Evolutionary conservation across 306 rosid genomes (phyloP).

Genomic region (Medicago ruthenica): DNA sequence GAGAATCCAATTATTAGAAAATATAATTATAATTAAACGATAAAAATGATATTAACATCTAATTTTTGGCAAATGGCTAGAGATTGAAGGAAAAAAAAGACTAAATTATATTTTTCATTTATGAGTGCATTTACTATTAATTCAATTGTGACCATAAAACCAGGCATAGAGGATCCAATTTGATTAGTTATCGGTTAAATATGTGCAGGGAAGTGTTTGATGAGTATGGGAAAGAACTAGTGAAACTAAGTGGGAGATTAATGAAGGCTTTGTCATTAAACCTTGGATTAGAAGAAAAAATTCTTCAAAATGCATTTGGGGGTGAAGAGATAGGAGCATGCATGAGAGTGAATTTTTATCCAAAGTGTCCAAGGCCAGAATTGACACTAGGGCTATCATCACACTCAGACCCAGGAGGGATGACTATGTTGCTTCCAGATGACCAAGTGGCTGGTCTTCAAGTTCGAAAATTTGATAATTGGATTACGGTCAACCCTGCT

Average conservation of each 20-base stretch:
- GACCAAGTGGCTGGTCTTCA: constrained; percentile 79
- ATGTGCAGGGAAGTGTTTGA: constrained; percentile 68
- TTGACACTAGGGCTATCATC: constrained; percentile 80
- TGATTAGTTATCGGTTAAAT: background rate
- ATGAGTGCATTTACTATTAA: background rate
- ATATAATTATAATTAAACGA: background rate
- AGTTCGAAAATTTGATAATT: constrained; percentile 58
- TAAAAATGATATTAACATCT: background rate
- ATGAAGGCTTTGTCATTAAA: constrained; percentile 68
- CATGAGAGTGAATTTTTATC: constrained; percentile 81
- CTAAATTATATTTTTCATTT: background rate
- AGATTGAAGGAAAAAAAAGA: too few species aligned
- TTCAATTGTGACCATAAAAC: background rate
- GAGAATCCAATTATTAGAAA: background rate
- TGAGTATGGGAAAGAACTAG: constrained; percentile 82
- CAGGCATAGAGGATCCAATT: background rate
- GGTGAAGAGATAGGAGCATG: constrained; percentile 85
- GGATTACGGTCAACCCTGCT: constrained; percentile 89
- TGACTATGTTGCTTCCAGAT: constrained; percentile 80
- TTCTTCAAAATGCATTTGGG: constrained; percentile 71
- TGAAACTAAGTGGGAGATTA: constrained; percentile 74
- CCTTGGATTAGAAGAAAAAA: constrained; percentile 60
- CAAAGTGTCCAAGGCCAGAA: constrained; percentile 85
- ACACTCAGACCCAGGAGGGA: constrained; percentile 95
- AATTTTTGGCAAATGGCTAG: too few species aligned